phyloP scores from a whole-genome alignment of 495 filamentous ascomycete species.

The Trypethelium eluteriae region DNA sequence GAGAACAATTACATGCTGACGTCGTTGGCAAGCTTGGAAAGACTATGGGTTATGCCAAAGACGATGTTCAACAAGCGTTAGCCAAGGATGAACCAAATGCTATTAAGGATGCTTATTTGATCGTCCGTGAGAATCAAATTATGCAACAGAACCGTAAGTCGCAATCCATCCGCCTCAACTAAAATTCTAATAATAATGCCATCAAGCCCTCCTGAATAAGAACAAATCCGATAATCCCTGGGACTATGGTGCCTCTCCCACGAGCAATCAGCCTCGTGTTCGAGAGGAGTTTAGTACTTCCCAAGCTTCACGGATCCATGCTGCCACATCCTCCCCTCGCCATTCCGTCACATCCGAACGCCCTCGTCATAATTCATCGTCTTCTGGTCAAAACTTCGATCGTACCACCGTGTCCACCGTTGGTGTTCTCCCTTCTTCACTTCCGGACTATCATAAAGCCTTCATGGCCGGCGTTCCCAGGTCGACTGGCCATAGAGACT shows the following conservation, averaged over 20 bases:
- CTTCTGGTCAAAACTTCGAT: constrained; percentile 23
- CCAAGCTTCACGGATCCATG: constrained; percentile 15
- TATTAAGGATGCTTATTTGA: constrained; percentile 97
- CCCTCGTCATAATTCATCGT: constrained; percentile 32
- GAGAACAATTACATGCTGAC: constrained; percentile 81
- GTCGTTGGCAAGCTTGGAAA: constrained; percentile 92
- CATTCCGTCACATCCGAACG: constrained; percentile 21
- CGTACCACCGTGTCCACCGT: constrained; percentile 61
- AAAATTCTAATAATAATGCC: neutral
- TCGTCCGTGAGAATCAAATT: constrained; percentile 93
- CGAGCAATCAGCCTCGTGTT: constrained; percentile 1
- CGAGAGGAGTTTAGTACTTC: neutral
- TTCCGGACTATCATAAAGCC: constrained; percentile 81
- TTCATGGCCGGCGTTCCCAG: constrained; percentile 52
- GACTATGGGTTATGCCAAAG: constrained; percentile 93
- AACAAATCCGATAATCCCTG: constrained; percentile 8
- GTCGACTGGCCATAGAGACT: neutral
- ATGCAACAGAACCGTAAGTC: constrained; percentile 88
- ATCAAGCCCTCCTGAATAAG: constrained; percentile 2
- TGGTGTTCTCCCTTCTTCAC: constrained; percentile 77
- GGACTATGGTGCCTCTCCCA: constrained; percentile 5
- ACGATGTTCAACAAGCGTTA: constrained; percentile 90
- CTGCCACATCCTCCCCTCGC: neutral
- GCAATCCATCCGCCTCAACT: neutral
- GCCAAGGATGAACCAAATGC: constrained; percentile 87